phyloP scores from a whole-genome alignment of 2,329 filamentous ascomycete species.

The Plenodomus lindquistii region DNA sequence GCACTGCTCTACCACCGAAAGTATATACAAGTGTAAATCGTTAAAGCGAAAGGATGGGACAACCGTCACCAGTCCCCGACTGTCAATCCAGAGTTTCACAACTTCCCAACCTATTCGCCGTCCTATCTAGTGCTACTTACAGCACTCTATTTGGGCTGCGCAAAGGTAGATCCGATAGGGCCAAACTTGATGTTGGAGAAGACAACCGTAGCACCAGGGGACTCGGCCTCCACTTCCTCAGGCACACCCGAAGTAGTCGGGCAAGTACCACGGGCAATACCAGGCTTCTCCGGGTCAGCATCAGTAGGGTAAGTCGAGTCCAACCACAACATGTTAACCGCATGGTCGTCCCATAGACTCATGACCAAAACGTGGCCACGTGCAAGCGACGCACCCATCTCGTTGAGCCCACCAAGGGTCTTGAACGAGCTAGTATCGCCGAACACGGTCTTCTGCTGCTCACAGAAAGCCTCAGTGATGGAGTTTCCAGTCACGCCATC shows the following conservation, averaged over 20 bases:
- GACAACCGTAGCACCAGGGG: slow-evolving; percentile 39
- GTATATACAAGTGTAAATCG: slow-evolving; percentile 14
- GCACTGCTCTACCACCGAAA: slow-evolving; percentile 7
- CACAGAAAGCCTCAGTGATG: slow-evolving; percentile 63
- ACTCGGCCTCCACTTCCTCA: slow-evolving; percentile 42
- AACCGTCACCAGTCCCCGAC: not conserved
- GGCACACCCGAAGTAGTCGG: slow-evolving; percentile 42
- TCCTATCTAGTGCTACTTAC: not conserved
- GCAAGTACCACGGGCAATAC: slow-evolving; percentile 45
- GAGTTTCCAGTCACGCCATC: slow-evolving; percentile 54
- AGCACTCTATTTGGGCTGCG: slow-evolving; percentile 31
- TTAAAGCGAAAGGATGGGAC: slow-evolving; percentile 9
- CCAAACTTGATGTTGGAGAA: slow-evolving; percentile 49
- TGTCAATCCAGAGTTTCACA: not conserved
- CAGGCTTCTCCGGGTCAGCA: slow-evolving; percentile 34
- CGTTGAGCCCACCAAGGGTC: slow-evolving; percentile 58
- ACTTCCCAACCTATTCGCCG: not conserved
- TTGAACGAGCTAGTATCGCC: slow-evolving; percentile 59
- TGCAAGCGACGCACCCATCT: slow-evolving; percentile 59
- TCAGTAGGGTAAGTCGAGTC: slow-evolving; percentile 66
- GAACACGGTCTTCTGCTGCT: slow-evolving; percentile 59
- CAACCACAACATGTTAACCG: slow-evolving; percentile 74
- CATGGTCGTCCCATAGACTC: slow-evolving; percentile 67
- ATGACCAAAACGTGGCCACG: slow-evolving; percentile 68
- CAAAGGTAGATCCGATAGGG: slow-evolving; percentile 46